phyloP scores from a whole-genome alignment of 176 grass and related monocot genomes.

The Stipa capillata region DNA sequence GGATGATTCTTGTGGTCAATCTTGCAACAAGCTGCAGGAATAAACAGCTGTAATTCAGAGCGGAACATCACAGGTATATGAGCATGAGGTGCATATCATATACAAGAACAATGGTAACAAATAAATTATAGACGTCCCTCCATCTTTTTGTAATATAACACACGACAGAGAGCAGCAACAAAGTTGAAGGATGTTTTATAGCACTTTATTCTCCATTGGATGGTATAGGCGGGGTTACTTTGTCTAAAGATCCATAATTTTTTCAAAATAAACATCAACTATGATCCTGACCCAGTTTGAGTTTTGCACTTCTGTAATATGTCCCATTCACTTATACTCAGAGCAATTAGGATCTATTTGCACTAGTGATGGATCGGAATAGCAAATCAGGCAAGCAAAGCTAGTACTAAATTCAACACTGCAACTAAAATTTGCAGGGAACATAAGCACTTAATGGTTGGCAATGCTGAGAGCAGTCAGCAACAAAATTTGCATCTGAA shows the following conservation, averaged over 20 bases:
- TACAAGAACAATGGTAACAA: conserved; percentile 1
- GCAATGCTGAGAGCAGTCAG: neutral
- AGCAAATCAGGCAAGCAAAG: neutral
- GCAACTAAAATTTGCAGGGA: neutral
- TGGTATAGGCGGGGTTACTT: neutral
- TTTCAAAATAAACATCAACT: neutral
- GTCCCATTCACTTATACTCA: neutral
- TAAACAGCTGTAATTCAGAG: conserved; percentile 28
- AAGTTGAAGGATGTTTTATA: neutral
- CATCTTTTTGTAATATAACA: neutral
- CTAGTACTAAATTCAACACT: neutral
- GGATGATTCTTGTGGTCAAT: conserved; percentile 71
- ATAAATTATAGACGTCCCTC: neutral
- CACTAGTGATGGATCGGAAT: neutral
- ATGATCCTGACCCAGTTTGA: neutral
- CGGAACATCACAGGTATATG: neutral
- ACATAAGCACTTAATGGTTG: neutral
- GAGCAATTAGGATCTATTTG: neutral
- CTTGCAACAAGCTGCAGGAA: conserved; percentile 67
- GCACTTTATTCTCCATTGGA: neutral
- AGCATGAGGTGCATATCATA: conserved; percentile 13
- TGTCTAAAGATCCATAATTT: neutral
- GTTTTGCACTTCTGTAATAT: neutral
- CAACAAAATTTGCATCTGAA: neutral
- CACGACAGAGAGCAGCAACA: neutral